phyloP scores from a whole-genome alignment of 2,329 filamentous ascomycete genomes.

The Diaporthe sp. region DNA sequence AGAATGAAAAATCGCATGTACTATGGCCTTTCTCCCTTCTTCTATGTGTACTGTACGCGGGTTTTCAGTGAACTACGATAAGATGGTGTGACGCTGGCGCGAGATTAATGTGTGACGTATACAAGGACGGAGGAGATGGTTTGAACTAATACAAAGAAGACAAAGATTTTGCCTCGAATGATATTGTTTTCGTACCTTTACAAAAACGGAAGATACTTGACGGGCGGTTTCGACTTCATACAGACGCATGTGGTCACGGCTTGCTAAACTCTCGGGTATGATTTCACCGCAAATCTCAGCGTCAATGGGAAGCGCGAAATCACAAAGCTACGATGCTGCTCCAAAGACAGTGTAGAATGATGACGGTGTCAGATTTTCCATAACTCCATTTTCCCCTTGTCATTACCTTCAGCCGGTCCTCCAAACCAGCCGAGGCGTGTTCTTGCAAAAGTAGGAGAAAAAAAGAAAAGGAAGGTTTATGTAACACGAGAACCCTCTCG shows the following conservation, averaged over 20 bases:
- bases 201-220: neutral
- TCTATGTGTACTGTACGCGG: neutral
- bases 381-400: conserved; percentile 22
- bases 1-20: conserved; percentile 15
- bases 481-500: conserved; percentile 30
- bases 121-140: neutral
- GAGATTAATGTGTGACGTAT: neutral
- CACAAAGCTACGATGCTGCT: neutral
- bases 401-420: conserved; percentile 1
- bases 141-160: neutral
- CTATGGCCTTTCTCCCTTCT: too few species aligned
- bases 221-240: too few species aligned
- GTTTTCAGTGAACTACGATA: neutral
- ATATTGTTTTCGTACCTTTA: too few species aligned
- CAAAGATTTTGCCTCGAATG: neutral
- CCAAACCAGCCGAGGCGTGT: conserved; percentile 24
- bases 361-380: neutral
- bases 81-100: neutral
- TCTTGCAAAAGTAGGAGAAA: conserved; percentile 14
- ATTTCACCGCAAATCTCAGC: neutral
- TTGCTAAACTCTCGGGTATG: neutral
- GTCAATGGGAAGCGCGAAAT: neutral
- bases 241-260: neutral
- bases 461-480: neutral
- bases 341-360: neutral